A percentile compares a stretch with the other conserved stretches of the same genome.
Evolutionary conservation across 1,284 basidiomycete species (phyloP).

Genomic region (Ustilago cynodontis): DNA sequence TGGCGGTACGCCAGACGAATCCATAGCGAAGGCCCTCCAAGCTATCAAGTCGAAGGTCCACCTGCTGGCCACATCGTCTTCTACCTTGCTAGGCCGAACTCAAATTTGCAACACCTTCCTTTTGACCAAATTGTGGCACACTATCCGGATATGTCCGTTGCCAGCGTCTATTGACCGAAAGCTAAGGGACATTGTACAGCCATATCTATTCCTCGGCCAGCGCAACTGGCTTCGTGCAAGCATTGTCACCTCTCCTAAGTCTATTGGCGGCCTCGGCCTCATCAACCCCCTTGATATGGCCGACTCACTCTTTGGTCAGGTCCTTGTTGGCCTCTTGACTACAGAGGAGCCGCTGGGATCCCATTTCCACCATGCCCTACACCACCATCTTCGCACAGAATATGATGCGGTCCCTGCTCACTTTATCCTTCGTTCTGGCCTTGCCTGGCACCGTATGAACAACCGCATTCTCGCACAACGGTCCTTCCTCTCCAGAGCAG

Average conservation of each 20-base stretch:
- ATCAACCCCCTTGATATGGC: conserved; percentile 6
- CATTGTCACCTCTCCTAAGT: conserved; percentile 7
- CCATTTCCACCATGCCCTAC: neutral
- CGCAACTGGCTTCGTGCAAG: conserved; percentile 1
- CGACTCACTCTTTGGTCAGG: conserved; percentile 9
- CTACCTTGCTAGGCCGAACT: conserved; percentile 4
- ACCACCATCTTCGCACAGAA: conserved; percentile 3
- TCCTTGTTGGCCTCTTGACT: conserved; percentile 3
- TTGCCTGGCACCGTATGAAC: conserved; percentile 3
- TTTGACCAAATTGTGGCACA: conserved; percentile 14
- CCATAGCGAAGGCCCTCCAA: neutral
- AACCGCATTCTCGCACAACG: conserved; percentile 9
- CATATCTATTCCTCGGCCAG: neutral
- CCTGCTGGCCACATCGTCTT: neutral
- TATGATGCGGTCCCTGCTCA: conserved; percentile 13
- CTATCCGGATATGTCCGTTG: conserved; percentile 9
- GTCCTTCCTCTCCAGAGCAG: conserved; percentile 1
- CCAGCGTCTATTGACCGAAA: neutral
- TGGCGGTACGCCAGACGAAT: conserved; percentile 1
- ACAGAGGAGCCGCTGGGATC: neutral
- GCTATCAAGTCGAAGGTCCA: conserved; percentile 1
- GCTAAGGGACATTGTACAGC: neutral
- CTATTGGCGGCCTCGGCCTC: conserved; percentile 6
- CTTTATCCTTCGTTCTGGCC: conserved; percentile 5
- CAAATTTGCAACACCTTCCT: conserved; percentile 19